Evolutionary conservation across 768 basidiomycete genomes (phyloP).

Genomic region (Russula vinacea): DNA sequence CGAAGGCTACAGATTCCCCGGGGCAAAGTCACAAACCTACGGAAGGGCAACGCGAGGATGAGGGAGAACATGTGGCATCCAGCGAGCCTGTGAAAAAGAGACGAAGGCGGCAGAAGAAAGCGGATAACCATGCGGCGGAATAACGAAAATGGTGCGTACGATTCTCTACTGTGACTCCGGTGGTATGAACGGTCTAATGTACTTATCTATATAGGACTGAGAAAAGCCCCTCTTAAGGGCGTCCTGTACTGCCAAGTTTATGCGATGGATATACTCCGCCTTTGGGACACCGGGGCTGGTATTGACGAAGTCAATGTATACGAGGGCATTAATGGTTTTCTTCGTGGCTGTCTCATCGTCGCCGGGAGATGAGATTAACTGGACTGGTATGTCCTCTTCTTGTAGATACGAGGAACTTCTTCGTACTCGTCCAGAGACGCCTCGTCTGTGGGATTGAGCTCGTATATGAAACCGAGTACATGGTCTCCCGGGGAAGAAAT

Average conservation of each 20-base stretch:
- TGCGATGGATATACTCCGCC: conserved; percentile 27
- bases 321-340: conserved; percentile 8
- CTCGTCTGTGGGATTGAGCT: conserved; percentile 17
- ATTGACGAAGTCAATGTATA: conserved; percentile 15
- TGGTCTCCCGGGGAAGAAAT: conserved; percentile 13
- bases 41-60: conserved; percentile 2
- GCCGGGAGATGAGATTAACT: background rate
- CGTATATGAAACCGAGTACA: conserved; percentile 23
- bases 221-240: conserved; percentile 13
- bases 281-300: conserved; percentile 17
- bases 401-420: background rate
- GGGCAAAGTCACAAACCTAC: background rate
- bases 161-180: background rate
- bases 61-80: conserved; percentile 5
- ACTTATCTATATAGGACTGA: conserved; percentile 19
- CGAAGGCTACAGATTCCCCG: conserved; percentile 10
- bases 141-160: background rate
- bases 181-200: conserved; percentile 27
- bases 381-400: conserved; percentile 15
- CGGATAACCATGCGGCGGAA: conserved; percentile 4
- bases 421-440: conserved; percentile 16
- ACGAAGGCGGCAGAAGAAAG: conserved; percentile 43
- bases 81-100: conserved; percentile 39
- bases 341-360: background rate
- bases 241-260: conserved; percentile 19